Conservation (phyloP, 2,329 filamentous ascomycete species). For the Paracamarosporium sp. region DNA sequence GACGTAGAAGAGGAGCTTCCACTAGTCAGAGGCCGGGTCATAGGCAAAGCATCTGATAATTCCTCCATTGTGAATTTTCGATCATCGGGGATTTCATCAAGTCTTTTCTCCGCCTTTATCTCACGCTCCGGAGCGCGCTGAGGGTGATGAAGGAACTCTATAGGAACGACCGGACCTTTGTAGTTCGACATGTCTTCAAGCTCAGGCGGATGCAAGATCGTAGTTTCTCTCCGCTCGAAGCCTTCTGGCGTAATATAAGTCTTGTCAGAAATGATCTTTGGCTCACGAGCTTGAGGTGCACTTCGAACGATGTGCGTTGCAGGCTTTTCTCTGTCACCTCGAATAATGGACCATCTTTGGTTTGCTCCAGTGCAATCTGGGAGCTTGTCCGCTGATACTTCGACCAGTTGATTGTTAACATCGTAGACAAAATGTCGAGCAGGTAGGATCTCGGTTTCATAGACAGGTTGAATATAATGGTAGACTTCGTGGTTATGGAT, state of each 20-base stretch:
- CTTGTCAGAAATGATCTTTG: slow-evolving; percentile 49
- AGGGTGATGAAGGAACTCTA: slow-evolving; percentile 35
- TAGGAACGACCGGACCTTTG: slow-evolving; percentile 30
- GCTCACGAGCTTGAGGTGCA: slow-evolving; percentile 21
- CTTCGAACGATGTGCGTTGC: slow-evolving; percentile 3
- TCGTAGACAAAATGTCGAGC: slow-evolving; percentile 58
- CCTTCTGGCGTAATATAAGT: slow-evolving; percentile 50
- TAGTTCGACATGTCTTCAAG: slow-evolving; percentile 44
- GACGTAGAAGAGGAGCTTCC: slow-evolving; percentile 1
- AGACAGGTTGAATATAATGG: slow-evolving; percentile 60
- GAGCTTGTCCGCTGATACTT: slow-evolving; percentile 54
- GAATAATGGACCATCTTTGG: slow-evolving; percentile 36
- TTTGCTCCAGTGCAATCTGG: slow-evolving; percentile 40
- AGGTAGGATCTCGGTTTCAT: slow-evolving; percentile 61
- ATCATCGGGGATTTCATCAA: not conserved
- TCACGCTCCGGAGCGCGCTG: not conserved
- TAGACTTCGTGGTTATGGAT: slow-evolving; percentile 62
- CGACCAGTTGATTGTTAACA: slow-evolving; percentile 45
- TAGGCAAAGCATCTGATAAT: not conserved
- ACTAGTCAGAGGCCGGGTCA: not conserved
- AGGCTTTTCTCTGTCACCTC: slow-evolving; percentile 23
- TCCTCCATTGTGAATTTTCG: slow-evolving; percentile 1
- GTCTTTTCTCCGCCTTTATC: not conserved
- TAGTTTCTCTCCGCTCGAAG: slow-evolving; percentile 50
- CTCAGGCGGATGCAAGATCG: slow-evolving; percentile 54